These are phyloP conservation scores for Aspergillus arachidicola DNA, from an alignment of 2,329 filamentous ascomycete genomes.

Conservation along the genomic window DNA sequence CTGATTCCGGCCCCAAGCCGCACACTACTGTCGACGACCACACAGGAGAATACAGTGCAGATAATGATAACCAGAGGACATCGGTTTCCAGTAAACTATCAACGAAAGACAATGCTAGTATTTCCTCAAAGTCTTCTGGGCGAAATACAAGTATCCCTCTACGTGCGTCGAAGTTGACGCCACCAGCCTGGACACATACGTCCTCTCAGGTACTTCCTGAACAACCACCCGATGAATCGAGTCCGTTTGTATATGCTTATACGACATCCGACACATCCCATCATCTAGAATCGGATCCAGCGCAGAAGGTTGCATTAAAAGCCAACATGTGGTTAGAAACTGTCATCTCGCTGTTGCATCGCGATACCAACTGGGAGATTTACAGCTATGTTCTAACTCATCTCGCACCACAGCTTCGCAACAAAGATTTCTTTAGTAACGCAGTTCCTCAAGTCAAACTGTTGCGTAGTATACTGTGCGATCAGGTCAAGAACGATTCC, in stretches of 20 bases:
- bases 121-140: conserved; percentile 34
- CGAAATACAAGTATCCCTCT: conserved; percentile 37
- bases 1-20: conserved; percentile 51
- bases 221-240: conserved; percentile 52
- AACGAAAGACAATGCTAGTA: conserved; percentile 32
- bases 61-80: conserved; percentile 39
- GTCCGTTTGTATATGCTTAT: conserved; percentile 55
- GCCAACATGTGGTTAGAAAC: conserved; percentile 75
- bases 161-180: conserved; percentile 39
- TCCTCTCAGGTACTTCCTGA: conserved; percentile 57
- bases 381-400: conserved; percentile 90
- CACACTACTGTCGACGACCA: conserved; percentile 47
- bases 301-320: conserved; percentile 55
- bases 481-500: conserved; percentile 74
- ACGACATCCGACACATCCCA: conserved; percentile 39
- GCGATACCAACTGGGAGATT: conserved; percentile 82
- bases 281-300: conserved; percentile 25
- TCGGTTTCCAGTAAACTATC: conserved; percentile 32
- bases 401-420: conserved; percentile 83
- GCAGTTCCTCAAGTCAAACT: conserved; percentile 74
- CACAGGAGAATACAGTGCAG: conserved; percentile 37
- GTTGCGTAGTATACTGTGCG: conserved; percentile 75
- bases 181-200: conserved; percentile 61
- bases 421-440: conserved; percentile 79
- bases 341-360: conserved; percentile 71